Conservation (phyloP, 805 yeast species). For the Starmera amethionina region DNA sequence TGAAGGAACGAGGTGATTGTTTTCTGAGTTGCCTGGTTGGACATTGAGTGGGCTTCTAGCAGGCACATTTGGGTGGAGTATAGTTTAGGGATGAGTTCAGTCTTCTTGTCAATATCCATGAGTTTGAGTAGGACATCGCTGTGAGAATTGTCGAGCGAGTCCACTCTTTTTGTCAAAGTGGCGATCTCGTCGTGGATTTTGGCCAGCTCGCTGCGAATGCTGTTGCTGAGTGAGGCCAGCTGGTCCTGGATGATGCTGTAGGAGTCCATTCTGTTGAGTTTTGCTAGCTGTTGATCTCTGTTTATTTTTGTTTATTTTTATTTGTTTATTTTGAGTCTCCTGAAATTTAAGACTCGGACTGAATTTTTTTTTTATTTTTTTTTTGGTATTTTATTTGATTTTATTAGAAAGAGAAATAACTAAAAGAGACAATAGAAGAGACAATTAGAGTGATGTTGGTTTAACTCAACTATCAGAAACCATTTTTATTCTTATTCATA, state of each 20-base stretch:
- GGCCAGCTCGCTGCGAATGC: conserved; percentile 7
- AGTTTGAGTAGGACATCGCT: conserved; percentile 5
- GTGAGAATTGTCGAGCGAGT: conserved; percentile 8
- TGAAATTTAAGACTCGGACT: too few species aligned
- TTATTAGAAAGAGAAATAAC: too few species aligned
- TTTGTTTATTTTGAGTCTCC: neutral
- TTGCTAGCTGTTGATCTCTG: neutral
- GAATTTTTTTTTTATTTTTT: too few species aligned
- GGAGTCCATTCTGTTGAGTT: conserved; percentile 11
- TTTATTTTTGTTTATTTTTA: neutral
- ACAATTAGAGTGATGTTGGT: too few species aligned
- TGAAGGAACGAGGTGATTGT: conserved; percentile 6
- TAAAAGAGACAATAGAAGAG: too few species aligned
- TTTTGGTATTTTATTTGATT: too few species aligned
- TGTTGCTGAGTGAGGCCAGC: conserved; percentile 10
- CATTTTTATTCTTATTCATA: too few species aligned
- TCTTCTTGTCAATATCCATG: conserved; percentile 4
- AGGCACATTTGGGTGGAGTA: conserved; percentile 10
- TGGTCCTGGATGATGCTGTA: conserved; percentile 17
- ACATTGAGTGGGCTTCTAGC: conserved; percentile 9
- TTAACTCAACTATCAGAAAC: too few species aligned
- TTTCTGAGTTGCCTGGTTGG: conserved; percentile 13
- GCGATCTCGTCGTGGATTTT: conserved; percentile 13
- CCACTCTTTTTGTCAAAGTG: conserved; percentile 10
- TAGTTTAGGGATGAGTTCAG: conserved; percentile 11